phyloP scores from a whole-genome alignment of 208 protist genomes.

The Crithidia thermophila region DNA sequence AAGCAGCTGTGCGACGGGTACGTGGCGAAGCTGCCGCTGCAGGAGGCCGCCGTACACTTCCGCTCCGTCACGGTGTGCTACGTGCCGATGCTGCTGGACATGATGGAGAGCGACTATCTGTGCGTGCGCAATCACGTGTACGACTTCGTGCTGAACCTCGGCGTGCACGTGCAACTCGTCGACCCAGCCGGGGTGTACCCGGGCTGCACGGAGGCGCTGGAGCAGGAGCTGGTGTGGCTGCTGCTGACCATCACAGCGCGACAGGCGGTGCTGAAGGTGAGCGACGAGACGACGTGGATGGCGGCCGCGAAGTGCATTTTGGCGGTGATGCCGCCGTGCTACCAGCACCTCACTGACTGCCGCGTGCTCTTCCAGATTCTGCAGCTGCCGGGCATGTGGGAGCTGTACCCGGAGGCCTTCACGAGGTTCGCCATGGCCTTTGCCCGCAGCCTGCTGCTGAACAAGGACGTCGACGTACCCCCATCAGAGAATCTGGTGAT shows the following conservation, averaged over 20 bases:
- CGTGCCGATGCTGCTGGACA: constrained; percentile 70
- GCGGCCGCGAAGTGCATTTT: constrained; percentile 80
- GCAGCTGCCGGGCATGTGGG: constrained; percentile 55
- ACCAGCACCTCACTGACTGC: constrained; percentile 64
- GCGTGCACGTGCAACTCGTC: constrained; percentile 84
- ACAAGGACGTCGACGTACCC: constrained; percentile 34
- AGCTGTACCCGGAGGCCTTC: constrained; percentile 61
- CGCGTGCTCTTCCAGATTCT: constrained; percentile 68
- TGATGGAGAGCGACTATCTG: constrained; percentile 88
- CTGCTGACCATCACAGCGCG: constrained; percentile 59
- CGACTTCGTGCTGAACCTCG: constrained; percentile 83
- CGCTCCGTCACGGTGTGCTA: constrained; percentile 83
- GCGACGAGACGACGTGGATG: constrained; percentile 76
- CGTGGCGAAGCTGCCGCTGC: constrained; percentile 76
- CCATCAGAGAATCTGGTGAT: constrained; percentile 33
- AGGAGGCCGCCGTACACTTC: constrained; percentile 68
- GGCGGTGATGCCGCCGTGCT: constrained; percentile 55
- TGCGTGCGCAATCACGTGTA: constrained; percentile 90
- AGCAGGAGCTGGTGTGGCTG: constrained; percentile 84
- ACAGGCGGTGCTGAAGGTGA: constrained; percentile 55
- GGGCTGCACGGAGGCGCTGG: constrained; percentile 74
- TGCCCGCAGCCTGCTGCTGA: constrained; percentile 51
- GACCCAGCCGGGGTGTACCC: constrained; percentile 65
- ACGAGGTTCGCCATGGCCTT: constrained; percentile 65
- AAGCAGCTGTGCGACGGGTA: constrained; percentile 89